Evolutionary conservation across 371 early-diverging fungal genomes (phyloP), one percentile per base, ranked within the genome.

Genomic region (Rhizopus microsporus): DNA sequence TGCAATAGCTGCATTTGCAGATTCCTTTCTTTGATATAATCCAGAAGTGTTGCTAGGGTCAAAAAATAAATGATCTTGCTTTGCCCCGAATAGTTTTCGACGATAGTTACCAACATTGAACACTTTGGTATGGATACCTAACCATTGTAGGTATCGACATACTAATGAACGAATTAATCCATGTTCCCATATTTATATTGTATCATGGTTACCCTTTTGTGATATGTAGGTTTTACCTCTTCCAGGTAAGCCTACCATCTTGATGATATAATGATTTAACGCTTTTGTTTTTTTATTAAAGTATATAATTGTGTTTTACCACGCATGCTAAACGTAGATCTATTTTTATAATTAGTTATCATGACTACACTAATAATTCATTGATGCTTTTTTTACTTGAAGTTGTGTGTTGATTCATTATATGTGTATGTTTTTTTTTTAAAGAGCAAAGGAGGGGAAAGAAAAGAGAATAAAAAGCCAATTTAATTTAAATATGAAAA

Each of bases 21-120:
- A 92, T 57, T 90, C 84, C 33, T 82, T 80, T 44, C 99, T 85
- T 55, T 87, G 82, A 15, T 83, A 78, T 49, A 84, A 86, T 7
- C 89, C 90, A 35, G 85, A 87, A 7, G 78, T 67, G 66, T 98
- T 94, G 56, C 74, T 68, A 4, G 96, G 94, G 68, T 97, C 96
- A 72, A 97, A 99, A 66, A 98, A 99, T 23, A 84, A 84, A 67
- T 94, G 93, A 30, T 85, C 82, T 56, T 89, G 79, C 60, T 85
- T 77, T 15, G 96, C 91, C 17, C 98, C 98, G 51, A 86, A 90
- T 1, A 91, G 75, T 58, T 93, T 84, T 31, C 98, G 86, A 13
- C 98, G 90, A 80, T 97, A 97, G 68, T 94, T 90, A 42, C 97
- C 98, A 35, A 99, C 94, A 69, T 96, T 96, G 71, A 95, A 99